phyloP scores from a whole-genome alignment of 331 rosid genomes.

The Quercus tomentella region DNA sequence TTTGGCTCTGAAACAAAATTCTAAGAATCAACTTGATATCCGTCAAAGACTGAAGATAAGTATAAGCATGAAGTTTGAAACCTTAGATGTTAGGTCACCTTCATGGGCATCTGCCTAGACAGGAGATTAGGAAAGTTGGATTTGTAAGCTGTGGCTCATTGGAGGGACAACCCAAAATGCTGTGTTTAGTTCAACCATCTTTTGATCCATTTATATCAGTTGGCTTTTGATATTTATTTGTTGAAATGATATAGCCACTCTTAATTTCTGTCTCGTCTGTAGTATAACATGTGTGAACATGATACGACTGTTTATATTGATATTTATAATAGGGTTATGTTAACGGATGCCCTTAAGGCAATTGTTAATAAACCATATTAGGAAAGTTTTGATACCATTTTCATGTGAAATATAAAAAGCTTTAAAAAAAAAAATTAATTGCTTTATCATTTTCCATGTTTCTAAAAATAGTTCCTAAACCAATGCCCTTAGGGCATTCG shows the following conservation, averaged over 20 bases:
- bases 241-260: not conserved
- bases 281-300: not conserved
- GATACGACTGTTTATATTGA: conserved; percentile 2
- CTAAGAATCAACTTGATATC: not conserved
- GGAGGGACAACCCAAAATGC: not conserved
- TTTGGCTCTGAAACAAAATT: not conserved
- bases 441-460: too few relatives aligned
- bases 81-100: not conserved
- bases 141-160: not conserved
- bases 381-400: too few relatives aligned
- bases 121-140: not conserved
- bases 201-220: not conserved
- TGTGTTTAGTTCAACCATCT: not conserved
- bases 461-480: too few relatives aligned
- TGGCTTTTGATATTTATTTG: not conserved
- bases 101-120: not conserved
- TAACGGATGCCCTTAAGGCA: too few relatives aligned
- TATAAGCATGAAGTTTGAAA: not conserved
- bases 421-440: too few relatives aligned
- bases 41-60: not conserved
- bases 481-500: too few relatives aligned
- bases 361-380: too few relatives aligned
- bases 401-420: too few relatives aligned
- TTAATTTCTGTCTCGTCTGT: not conserved
- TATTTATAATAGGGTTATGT: not conserved